Base-by-base conservation (phyloP, 768 basidiomycete species). In the Clitopilus passeckerianus region DNA sequence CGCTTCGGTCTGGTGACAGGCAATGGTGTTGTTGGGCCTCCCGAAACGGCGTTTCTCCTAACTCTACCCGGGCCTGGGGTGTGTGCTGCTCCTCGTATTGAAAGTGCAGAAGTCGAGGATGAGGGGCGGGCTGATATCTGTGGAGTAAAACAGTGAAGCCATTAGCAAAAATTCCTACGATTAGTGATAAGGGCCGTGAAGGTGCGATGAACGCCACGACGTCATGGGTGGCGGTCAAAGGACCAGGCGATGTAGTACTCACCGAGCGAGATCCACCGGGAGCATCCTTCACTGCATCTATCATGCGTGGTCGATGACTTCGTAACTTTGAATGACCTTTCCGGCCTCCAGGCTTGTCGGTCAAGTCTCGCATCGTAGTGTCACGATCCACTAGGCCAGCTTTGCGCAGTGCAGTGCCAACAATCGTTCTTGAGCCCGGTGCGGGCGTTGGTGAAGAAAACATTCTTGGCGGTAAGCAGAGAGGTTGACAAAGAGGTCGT, bases 371-470 rank as follows among this genome's bases (percentile, higher is more conserved):
- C 90, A 92, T 91, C 64, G 77, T 81, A 59, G 85, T 77, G 70
- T 92, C 90, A 59, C 83, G 77, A 79, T 90, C 89, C 61, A 90
- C 86, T 68, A 91, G 84, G 43, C 90, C 90, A 2, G 87, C 89
- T 35, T 73, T 83, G 60, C 86, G 85, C 23, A 91, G 75, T 30
- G 88, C 86, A 59, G 73, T 86, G 59, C 80, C 64, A 20, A 84
- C 88, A 18, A 92, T 72, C 27, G 80, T 68, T 63, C 86, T 82
- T 56, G 81, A 75, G 64, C 86, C 82, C 15, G 86, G 75, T 6
- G 82, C 77, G 7, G 85, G 79, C 8, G 87, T 78, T 44, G 86
- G 76, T 61, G 80, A 84, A 46, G 87, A 87, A 69, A 83, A 84
- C 79, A 87, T 86, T 52, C 34, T n/a, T 54, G 41, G 33, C 22